Evolutionary conservation across 2,329 filamentous ascomycete genomes (phyloP).

Genomic region (Dothideomycetes sp.): DNA sequence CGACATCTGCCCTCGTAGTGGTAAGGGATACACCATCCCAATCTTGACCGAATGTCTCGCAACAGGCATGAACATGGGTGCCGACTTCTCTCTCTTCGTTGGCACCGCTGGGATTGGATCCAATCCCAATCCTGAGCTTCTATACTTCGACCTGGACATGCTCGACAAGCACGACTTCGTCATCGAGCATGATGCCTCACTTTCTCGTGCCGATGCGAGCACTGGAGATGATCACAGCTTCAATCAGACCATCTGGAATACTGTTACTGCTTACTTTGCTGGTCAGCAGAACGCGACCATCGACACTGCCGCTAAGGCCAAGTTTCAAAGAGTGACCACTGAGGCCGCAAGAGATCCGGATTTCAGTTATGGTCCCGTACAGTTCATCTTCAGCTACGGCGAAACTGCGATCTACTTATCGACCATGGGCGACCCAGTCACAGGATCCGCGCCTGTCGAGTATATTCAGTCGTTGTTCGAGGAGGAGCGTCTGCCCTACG

Average conservation of each 20-base stretch:
- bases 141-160: constrained; percentile 5
- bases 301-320: constrained; percentile 17
- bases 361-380: constrained; percentile 21
- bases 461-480: constrained; percentile 24
- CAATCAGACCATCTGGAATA: constrained; percentile 20
- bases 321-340: constrained; percentile 18
- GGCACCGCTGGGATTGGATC: constrained; percentile 1
- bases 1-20: constrained; percentile 3
- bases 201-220: constrained; percentile 22
- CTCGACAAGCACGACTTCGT: not conserved
- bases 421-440: constrained; percentile 21
- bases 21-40: constrained; percentile 2
- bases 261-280: constrained; percentile 15
- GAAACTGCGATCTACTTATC: constrained; percentile 26
- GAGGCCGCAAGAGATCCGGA: constrained; percentile 17
- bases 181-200: constrained; percentile 1
- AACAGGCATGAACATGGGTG: constrained; percentile 1
- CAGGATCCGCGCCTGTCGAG: constrained; percentile 21
- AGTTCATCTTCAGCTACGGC: constrained; percentile 23
- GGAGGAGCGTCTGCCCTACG: constrained; percentile 11
- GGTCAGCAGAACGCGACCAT: constrained; percentile 17
- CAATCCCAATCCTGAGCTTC: constrained; percentile 1
- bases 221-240: constrained; percentile 24
- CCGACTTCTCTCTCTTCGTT: not conserved
- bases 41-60: constrained; percentile 1